Base-by-base conservation (phyloP, 768 basidiomycete species). In the Boletus rubescentipes region DNA sequence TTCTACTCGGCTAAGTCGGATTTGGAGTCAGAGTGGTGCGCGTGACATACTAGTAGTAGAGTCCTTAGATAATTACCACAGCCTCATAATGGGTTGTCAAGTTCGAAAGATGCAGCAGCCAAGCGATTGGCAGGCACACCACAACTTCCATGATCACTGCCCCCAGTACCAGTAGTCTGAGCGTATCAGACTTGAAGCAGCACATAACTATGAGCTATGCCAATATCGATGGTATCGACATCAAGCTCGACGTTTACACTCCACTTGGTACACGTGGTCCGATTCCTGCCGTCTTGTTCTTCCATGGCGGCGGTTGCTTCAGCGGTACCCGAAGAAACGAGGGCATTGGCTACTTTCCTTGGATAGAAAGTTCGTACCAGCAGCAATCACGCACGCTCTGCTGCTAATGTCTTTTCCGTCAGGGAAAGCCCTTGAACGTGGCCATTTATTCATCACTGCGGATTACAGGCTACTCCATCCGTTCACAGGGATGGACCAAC, bases 301-400 rank as follows among this genome's bases (percentile, higher is more conserved):
- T 49, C 29, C 49, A 49, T 4, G 49, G 49, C 11, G 49, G 49
- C 18, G 49, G 49, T n/a, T 49, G 49, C 18, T 49, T 49, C 39
- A 49, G 39, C 4, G 49, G 49, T 30, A 49, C 38, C 30, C 30
- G 49, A 34, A 30, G 31, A 31, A 49, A 49, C 11, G 49, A 49
- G 39, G 38, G 49, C 15, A 23, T 49, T 10, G 14, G 39, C 3
- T 49, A 49, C 21, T 49, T 34, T 23, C 39, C 39, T 23, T 49
- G 49, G 49, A 49, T 49, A 49, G 49, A 49, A n/a, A 38, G 49
- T 49, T 20, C n/a, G 48, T 49, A 30, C 16, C 18, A 1, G n/a
- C 20, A 9, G 12, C 5, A 26, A 9, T 37, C 14, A 38, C 14
- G 39, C n/a, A 8, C 18, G 18, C 31, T 21, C 48, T 9, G 7